Evolutionary conservation across 495 filamentous ascomycete species (phyloP).

Genomic region (Penicillium macrosclerotiorum): DNA sequence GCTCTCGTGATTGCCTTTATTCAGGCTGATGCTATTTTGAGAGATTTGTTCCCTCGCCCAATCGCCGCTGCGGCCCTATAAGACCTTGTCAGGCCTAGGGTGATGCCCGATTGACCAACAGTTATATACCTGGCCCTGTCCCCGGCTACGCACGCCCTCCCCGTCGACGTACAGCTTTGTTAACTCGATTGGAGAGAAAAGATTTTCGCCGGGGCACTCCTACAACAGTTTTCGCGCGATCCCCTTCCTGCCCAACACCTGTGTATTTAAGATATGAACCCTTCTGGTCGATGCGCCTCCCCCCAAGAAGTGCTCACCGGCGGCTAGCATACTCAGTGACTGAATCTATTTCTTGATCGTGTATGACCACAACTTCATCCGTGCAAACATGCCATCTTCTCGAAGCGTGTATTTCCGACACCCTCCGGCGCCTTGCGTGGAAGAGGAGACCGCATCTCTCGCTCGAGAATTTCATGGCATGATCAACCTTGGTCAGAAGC

Average conservation of each 20-base stretch:
- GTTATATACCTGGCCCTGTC: slow-evolving; percentile 26
- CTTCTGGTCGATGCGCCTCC: slow-evolving; percentile 7
- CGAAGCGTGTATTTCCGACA: slow-evolving; percentile 18
- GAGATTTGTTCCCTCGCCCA: slow-evolving; percentile 20
- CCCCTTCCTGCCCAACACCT: slow-evolving; percentile 12
- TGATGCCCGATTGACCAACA: slow-evolving; percentile 28
- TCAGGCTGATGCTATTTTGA: slow-evolving; percentile 25
- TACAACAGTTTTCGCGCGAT: slow-evolving; percentile 1
- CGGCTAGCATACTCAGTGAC: slow-evolving; percentile 13
- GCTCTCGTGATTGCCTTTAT: slow-evolving; percentile 10
- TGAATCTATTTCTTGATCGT: slow-evolving; percentile 1
- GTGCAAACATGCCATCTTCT: slow-evolving; percentile 29
- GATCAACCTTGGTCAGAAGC: slow-evolving; percentile 31
- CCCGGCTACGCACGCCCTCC: slow-evolving; percentile 13
- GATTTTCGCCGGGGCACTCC: slow-evolving; percentile 8
- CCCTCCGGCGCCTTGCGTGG: slow-evolving; percentile 44
- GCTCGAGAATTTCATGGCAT: slow-evolving; percentile 40
- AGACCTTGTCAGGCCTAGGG: slow-evolving; percentile 11
- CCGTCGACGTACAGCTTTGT: slow-evolving; percentile 15
- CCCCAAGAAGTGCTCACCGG: slow-evolving; percentile 19
- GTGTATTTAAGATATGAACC: slow-evolving; percentile 24
- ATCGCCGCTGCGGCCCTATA: slow-evolving; percentile 26
- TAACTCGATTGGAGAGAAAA: slow-evolving; percentile 11
- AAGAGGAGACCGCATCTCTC: slow-evolving; percentile 44
- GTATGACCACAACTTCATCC: slow-evolving; percentile 11